Evolutionary conservation across 495 filamentous ascomycete species (phyloP).

Genomic region (Echria macrotheca): DNA sequence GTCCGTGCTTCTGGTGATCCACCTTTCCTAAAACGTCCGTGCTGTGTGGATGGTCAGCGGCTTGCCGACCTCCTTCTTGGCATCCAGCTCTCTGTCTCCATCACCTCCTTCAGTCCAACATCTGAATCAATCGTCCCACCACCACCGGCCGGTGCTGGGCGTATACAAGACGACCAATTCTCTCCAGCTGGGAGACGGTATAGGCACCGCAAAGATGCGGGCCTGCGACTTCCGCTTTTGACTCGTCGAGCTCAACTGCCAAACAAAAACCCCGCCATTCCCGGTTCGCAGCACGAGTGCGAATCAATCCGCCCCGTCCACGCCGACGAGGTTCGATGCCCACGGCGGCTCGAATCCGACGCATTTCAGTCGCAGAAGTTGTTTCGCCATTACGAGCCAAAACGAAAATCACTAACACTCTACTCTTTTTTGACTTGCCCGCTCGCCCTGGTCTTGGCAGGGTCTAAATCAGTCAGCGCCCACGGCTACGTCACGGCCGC

Average conservation of each 20-base stretch:
- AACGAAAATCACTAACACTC: no score
- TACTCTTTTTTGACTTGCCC: no score
- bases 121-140: background rate
- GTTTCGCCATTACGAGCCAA: no score
- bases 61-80: background rate
- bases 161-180: background rate
- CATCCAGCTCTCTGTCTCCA: background rate
- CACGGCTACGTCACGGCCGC: background rate
- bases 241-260: background rate
- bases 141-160: background rate
- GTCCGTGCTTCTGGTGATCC: background rate
- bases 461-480: background rate
- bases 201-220: background rate
- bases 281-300: background rate
- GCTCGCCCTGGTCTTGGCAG: background rate
- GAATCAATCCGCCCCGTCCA: background rate
- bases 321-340: no score
- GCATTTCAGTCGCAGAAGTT: no score
- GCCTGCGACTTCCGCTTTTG: background rate
- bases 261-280: conserved; percentile 7
- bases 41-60: background rate
- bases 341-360: no score
- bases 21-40: conserved; percentile 1
- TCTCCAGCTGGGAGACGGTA: background rate
- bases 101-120: conserved; percentile 1